Evolutionary conservation across 2,329 filamentous ascomycete species (phyloP).

Genomic region (Xylariaceae sp.): DNA sequence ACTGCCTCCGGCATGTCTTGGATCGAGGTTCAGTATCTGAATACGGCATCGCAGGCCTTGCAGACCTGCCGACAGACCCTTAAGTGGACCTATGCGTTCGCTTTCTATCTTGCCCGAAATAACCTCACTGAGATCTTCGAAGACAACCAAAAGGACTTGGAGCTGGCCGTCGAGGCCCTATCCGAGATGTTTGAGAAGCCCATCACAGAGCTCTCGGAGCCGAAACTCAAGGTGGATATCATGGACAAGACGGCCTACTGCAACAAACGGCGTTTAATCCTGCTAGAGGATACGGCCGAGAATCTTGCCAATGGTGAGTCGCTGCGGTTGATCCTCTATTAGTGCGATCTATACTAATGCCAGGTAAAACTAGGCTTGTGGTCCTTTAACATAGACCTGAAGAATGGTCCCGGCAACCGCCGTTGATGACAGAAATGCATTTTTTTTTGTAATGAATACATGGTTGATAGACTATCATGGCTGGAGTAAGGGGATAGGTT

Average conservation of each 20-base stretch:
- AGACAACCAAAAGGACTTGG: slow-evolving; percentile 96
- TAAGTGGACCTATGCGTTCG: slow-evolving; percentile 99
- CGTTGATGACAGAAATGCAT: slow-evolving; percentile 9
- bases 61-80: slow-evolving; percentile 97
- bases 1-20: slow-evolving; percentile 93
- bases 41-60: slow-evolving; percentile 85
- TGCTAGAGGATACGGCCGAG: slow-evolving; percentile 88
- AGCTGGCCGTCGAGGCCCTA: slow-evolving; percentile 92
- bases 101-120: slow-evolving; percentile 93
- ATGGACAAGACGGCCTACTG: slow-evolving; percentile 99
- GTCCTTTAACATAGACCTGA: slow-evolving; percentile 34
- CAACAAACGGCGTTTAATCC: slow-evolving; percentile 82
- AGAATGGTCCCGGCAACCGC: slow-evolving; percentile 17
- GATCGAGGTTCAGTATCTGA: slow-evolving; percentile 98
- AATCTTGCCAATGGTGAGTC: slow-evolving; percentile 78
- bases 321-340: not conserved
- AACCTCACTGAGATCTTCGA: slow-evolving; percentile 97
- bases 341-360: not conserved
- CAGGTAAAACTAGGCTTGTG: slow-evolving; percentile 27
- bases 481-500: slow-evolving; percentile 17
- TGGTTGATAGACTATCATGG: slow-evolving; percentile 20
- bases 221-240: slow-evolving; percentile 96
- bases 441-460: slow-evolving; percentile 14
- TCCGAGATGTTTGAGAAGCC: slow-evolving; percentile 99
- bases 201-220: slow-evolving; percentile 72